These are phyloP conservation scores for Bidens hawaiensis DNA, from an alignment of 140 eudicot genomes.

Conservation along the genomic window DNA sequence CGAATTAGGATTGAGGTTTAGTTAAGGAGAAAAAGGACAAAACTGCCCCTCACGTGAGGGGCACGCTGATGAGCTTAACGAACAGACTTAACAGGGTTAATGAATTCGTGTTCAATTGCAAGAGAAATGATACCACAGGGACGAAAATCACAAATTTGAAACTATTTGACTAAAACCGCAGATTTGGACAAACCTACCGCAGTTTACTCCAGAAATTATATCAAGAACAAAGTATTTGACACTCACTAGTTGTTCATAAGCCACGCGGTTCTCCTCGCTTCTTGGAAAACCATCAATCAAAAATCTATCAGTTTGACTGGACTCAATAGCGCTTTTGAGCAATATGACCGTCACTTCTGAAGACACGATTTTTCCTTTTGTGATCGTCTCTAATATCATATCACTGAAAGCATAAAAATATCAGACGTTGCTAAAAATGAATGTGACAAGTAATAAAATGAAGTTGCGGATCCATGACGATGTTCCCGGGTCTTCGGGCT, in stretches of 20 bases:
- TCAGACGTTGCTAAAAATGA: background rate
- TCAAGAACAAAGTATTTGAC: constrained; percentile 7
- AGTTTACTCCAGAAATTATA: too few relatives aligned
- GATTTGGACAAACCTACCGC: too few relatives aligned
- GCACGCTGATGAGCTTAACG: too few relatives aligned
- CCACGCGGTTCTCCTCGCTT: constrained; percentile 80
- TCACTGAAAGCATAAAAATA: constrained; percentile 42
- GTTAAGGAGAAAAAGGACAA: too few relatives aligned
- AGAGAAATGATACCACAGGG: too few relatives aligned
- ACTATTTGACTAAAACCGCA: too few relatives aligned
- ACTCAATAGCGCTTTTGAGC: constrained; percentile 57
- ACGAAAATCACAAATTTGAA: too few relatives aligned
- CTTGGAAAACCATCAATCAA: constrained; percentile 95
- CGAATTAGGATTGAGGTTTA: too few relatives aligned
- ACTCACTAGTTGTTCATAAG: constrained; percentile 86
- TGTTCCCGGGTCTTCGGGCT: too few relatives aligned
- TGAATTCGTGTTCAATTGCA: too few relatives aligned
- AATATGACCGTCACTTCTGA: constrained; percentile 87
- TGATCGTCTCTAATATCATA: constrained; percentile 73
- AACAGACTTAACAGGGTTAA: too few relatives aligned
- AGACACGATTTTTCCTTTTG: constrained; percentile 84
- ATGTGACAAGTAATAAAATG: background rate
- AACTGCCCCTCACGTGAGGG: too few relatives aligned
- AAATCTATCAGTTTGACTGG: constrained; percentile 51
- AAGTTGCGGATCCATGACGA: background rate